Evolutionary conservation across 2,329 filamentous ascomycete genomes (phyloP).

Genomic region (Aspergillus japonicus): DNA sequence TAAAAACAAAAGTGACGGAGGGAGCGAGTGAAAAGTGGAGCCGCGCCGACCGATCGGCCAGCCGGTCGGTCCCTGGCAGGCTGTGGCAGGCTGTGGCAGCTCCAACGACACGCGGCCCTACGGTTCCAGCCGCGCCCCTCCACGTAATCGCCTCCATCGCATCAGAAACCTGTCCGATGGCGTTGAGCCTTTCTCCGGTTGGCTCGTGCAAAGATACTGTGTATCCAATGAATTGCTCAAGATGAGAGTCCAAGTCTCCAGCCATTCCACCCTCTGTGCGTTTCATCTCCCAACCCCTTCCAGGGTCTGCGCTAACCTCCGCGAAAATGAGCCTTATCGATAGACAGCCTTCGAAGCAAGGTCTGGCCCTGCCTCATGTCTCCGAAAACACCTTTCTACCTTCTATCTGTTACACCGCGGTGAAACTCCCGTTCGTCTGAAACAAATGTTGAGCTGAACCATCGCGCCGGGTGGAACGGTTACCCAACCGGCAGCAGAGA

Average conservation of each 20-base stretch:
- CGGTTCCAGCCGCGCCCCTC: slow-evolving; percentile 7
- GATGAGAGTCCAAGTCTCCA: not conserved
- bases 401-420: not conserved
- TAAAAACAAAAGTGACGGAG: not conserved
- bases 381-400: not conserved
- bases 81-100: not conserved
- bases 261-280: not conserved
- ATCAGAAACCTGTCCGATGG: slow-evolving; percentile 2
- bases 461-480: not conserved
- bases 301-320: not conserved
- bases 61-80: slow-evolving; percentile 1
- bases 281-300: not conserved
- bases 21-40: not conserved
- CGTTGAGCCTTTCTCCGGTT: not conserved
- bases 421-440: not conserved
- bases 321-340: not conserved
- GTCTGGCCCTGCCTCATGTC: not conserved
- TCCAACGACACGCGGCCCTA: slow-evolving; percentile 3
- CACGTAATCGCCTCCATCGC: slow-evolving; percentile 6
- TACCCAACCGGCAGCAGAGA: not conserved
- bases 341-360: not conserved
- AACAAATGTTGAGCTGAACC: not conserved
- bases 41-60: not conserved
- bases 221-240: not conserved
- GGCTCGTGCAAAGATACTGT: not conserved